Conservation (phyloP, 1,284 basidiomycete species). For the Apiotrichum gamsii region DNA sequence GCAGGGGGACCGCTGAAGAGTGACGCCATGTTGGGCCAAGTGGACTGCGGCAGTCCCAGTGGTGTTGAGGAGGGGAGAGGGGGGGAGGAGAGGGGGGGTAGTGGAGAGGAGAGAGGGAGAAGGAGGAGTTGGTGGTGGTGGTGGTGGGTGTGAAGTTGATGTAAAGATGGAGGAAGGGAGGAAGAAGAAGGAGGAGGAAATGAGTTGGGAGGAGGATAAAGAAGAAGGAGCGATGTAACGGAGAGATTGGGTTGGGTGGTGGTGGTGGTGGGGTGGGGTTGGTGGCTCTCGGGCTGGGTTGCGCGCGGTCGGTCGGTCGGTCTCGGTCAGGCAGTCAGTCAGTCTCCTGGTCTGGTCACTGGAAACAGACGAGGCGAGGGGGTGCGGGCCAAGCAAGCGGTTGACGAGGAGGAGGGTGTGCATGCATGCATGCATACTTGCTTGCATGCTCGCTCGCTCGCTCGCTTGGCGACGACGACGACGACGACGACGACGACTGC, state of each 20-base stretch:
- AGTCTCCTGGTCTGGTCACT: too few relatives aligned
- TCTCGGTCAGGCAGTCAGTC: too few relatives aligned
- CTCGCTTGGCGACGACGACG: too few relatives aligned
- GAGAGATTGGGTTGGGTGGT: conserved; percentile 2
- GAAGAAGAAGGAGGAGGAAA: not conserved
- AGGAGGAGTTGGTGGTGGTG: conserved; percentile 1
- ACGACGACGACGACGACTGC: too few relatives aligned
- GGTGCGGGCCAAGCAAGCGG: too few relatives aligned
- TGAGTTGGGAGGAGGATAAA: conserved; percentile 1
- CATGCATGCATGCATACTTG: too few relatives aligned
- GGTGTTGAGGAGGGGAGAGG: conserved; percentile 1
- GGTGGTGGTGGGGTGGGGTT: not conserved
- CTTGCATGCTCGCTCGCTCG: too few relatives aligned
- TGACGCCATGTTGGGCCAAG: conserved; percentile 40
- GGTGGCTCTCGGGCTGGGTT: too few relatives aligned
- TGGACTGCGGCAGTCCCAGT: conserved; percentile 19
- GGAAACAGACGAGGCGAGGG: too few relatives aligned
- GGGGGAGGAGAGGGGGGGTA: conserved; percentile 1
- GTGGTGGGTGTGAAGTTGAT: conserved; percentile 1
- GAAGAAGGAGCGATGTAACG: conserved; percentile 3
- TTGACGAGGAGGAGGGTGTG: too few relatives aligned
- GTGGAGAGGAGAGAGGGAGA: not conserved
- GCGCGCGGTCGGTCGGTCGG: too few relatives aligned
- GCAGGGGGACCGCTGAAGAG: conserved; percentile 37
- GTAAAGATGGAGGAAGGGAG: not conserved